Evolutionary conservation across 1,139 yeast genomes (phyloP), one percentile per base, ranked within the genome.

Genomic region (Wickerhamiella infanticola): DNA sequence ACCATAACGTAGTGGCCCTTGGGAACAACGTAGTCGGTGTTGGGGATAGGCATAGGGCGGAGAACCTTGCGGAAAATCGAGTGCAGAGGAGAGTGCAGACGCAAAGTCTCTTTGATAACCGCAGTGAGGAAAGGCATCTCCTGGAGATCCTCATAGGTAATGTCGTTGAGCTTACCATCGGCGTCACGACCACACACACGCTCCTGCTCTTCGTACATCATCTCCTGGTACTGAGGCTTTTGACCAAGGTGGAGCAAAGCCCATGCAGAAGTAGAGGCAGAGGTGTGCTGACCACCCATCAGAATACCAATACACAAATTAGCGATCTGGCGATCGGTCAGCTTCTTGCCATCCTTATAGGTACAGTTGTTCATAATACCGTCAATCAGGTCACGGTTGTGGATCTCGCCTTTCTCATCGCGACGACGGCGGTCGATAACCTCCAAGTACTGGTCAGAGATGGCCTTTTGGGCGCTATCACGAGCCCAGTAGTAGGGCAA

Each of bases 221-320:
- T 81, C 50, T 88, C 83, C 68, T 85, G 95, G 49, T 88, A 66
- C 39, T 83, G 80, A 40, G 94, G 94, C 55, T 75, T 70, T 58
- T 81, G 93, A 54, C 88, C 97, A 54, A 90, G 73, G 62, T 90
- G 98, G 55, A 90, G 73, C 61, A 90, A 70, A 59, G 78, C 78
- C 98, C 98, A 90, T 27, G 96, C 83, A 42, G 95, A 83, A 26
- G 98, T 90, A 27, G 97, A 75, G 42, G 97, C 94, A 55, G 95
- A 82, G 31, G 99, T 93, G 65, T 90, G 99, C 69, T 90, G 99
- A 51, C 98, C 99, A 57, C 98, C 99, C 99, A 90, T 90, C 52
- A 93, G 73, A 47, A 93, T 79, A 63, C 97, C 99, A 64, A 90
- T 90, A 65, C 86, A 72, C 63, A 93, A 72, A 66, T 88, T 82